Evolutionary conservation across 345 rosid species (phyloP).

Genomic region (Hibiscus tridactylites): DNA sequence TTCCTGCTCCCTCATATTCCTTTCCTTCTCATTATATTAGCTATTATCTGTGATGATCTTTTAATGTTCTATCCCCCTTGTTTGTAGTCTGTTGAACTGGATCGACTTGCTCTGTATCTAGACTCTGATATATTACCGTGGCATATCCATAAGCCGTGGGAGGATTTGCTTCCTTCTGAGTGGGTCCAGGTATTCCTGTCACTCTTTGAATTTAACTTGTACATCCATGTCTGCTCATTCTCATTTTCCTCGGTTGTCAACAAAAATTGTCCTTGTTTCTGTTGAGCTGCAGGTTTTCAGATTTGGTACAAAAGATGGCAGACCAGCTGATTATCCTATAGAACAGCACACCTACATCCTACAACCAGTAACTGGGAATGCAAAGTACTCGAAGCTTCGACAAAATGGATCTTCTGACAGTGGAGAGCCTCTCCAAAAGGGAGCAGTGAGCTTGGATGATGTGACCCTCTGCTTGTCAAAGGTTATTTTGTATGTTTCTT

Average conservation of each 20-base stretch:
- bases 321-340: slow-evolving; percentile 52
- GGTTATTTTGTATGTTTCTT: slow-evolving; percentile 35
- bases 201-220: not conserved
- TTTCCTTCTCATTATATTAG: not conserved
- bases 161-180: slow-evolving; percentile 74
- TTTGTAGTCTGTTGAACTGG: slow-evolving; percentile 81
- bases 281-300: slow-evolving; percentile 55
- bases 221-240: not conserved
- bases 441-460: slow-evolving; percentile 77
- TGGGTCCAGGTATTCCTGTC: slow-evolving; percentile 70
- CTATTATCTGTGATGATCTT: slow-evolving; percentile 4
- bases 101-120: slow-evolving; percentile 82
- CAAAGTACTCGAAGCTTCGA: slow-evolving; percentile 60
- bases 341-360: slow-evolving; percentile 67
- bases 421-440: slow-evolving; percentile 68
- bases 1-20: not conserved
- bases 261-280: slow-evolving; percentile 5
- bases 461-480: slow-evolving; percentile 89
- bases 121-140: slow-evolving; percentile 88
- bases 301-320: slow-evolving; percentile 76
- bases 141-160: slow-evolving; percentile 79
- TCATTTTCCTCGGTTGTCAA: slow-evolving; percentile 4
- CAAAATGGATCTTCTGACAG: slow-evolving; percentile 30
- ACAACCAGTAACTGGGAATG: slow-evolving; percentile 92
- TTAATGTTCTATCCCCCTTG: slow-evolving; percentile 7